Percentiles rank a stretch among this genome's conserved stretches.
Evolutionary conservation across 2,329 filamentous ascomycete species (phyloP).

Genomic region (Atkinsonella hypoxylon): DNA sequence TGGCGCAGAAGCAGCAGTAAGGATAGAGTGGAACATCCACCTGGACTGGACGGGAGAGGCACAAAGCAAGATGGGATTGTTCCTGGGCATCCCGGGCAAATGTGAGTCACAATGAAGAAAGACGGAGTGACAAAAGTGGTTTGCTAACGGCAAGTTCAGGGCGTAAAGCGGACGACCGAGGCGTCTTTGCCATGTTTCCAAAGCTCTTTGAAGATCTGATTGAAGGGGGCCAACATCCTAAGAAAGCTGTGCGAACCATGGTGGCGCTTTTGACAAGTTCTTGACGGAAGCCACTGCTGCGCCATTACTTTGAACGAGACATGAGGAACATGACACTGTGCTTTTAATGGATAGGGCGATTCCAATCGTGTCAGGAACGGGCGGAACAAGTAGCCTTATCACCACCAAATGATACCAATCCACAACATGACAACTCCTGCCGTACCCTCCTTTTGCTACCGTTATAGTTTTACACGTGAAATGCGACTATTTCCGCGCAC

Average conservation of each 20-base stretch:
- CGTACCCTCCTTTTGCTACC: not conserved
- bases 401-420: slow-evolving; percentile 6
- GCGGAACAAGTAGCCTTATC: slow-evolving; percentile 1
- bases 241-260: slow-evolving; percentile 45
- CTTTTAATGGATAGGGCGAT: not conserved
- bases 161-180: slow-evolving; percentile 45
- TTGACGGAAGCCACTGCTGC: slow-evolving; percentile 6
- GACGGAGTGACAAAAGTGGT: too few species aligned
- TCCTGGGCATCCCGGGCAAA: slow-evolving; percentile 45
- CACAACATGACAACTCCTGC: not conserved
- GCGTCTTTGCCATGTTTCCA: slow-evolving; percentile 45
- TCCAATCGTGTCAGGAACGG: not conserved
- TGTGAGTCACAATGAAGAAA: slow-evolving; percentile 38
- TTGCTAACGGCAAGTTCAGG: slow-evolving; percentile 27
- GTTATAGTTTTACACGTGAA: not conserved
- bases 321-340: slow-evolving; percentile 5
- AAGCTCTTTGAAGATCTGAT: slow-evolving; percentile 49
- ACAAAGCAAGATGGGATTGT: slow-evolving; percentile 41
- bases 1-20: slow-evolving; percentile 28
- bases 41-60: slow-evolving; percentile 68
- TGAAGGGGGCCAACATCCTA: slow-evolving; percentile 39
- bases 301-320: slow-evolving; percentile 8
- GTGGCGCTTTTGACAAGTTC: slow-evolving; percentile 47
- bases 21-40: slow-evolving; percentile 49
- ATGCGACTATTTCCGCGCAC: not conserved